Percentiles rank a stretch among this genome's conserved stretches.
Conservation (phyloP, 805 yeast genomes). For the Nakazawaea ishiwadae region DNA sequence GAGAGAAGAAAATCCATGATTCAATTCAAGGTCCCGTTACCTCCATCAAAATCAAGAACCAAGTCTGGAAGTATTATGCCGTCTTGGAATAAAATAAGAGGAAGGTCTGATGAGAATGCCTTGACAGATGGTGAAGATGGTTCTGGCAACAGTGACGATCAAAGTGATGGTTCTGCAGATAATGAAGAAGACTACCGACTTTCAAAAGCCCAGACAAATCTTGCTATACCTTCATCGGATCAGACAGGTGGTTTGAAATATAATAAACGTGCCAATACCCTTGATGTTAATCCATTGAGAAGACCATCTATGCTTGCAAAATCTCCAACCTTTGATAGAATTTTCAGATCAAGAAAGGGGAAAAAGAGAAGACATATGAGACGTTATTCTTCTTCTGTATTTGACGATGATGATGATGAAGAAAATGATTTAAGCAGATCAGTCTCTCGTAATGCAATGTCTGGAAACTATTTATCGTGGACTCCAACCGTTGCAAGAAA, state of each 20-base stretch:
- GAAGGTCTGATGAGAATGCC: slow-evolving; percentile 16
- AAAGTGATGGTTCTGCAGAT: slow-evolving; percentile 10
- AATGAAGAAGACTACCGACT: slow-evolving; percentile 14
- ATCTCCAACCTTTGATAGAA: slow-evolving; percentile 46
- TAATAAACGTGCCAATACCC: slow-evolving; percentile 42
- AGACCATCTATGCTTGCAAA: slow-evolving; percentile 18
- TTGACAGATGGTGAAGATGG: slow-evolving; percentile 20
- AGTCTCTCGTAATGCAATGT: slow-evolving; percentile 25
- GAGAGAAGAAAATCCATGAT: slow-evolving; percentile 14
- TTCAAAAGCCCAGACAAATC: slow-evolving; percentile 27
- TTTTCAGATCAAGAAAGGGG: slow-evolving; percentile 29
- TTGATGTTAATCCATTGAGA: slow-evolving; percentile 29
- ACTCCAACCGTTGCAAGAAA: slow-evolving; percentile 89
- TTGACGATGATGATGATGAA: slow-evolving; percentile 20
- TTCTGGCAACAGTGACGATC: slow-evolving; percentile 8
- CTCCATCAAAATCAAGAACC: slow-evolving; percentile 1
- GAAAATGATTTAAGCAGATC: slow-evolving; percentile 17
- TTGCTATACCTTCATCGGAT: slow-evolving; percentile 30
- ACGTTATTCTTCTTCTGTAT: slow-evolving; percentile 21
- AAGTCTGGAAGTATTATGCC: neutral
- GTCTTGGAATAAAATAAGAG: slow-evolving; percentile 3
- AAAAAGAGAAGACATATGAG: slow-evolving; percentile 24
- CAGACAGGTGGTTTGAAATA: slow-evolving; percentile 31
- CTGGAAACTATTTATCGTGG: slow-evolving; percentile 78
- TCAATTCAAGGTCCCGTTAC: slow-evolving; percentile 18